A percentile compares a stretch with the other conserved stretches of the same genome.
These are phyloP conservation scores for Strigomonas galati DNA, from an alignment of 208 protist species.

Conservation along the genomic window DNA sequence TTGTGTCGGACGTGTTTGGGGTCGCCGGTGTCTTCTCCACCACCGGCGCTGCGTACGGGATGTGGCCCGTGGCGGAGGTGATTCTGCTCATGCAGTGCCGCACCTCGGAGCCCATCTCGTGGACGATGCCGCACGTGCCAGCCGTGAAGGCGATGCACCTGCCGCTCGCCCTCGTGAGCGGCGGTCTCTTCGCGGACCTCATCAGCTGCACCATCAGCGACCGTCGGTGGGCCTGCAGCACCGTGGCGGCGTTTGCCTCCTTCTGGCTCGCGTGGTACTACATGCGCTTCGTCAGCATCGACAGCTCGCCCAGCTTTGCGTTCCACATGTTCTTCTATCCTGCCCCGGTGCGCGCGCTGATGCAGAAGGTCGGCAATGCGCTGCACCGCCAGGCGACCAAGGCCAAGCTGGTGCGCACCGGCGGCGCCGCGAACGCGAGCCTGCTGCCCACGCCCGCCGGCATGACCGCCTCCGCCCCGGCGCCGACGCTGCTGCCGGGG, in stretches of 20 bases:
- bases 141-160: slow-evolving; percentile 1
- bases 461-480: background rate
- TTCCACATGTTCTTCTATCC: slow-evolving; percentile 24
- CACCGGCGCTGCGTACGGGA: background rate
- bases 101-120: background rate
- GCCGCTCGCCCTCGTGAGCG: background rate
- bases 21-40: too few relatives aligned
- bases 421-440: background rate
- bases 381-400: background rate
- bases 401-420: background rate
- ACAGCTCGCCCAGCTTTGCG: slow-evolving; percentile 8
- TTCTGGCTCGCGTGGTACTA: slow-evolving; percentile 19
- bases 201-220: background rate
- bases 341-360: slow-evolving; percentile 1
- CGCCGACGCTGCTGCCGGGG: slow-evolving; percentile 25
- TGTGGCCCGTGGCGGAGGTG: slow-evolving; percentile 1
- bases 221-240: background rate
- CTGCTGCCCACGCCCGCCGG: slow-evolving; percentile 1
- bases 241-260: background rate
- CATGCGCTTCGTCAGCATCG: slow-evolving; percentile 7
- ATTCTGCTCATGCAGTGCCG: background rate
- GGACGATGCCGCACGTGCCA: background rate
- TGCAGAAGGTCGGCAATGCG: background rate
- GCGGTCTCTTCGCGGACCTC: background rate
- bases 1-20: too few relatives aligned